Conservation (phyloP, 1,139 yeast species). For the Hansenula anomala region DNA sequence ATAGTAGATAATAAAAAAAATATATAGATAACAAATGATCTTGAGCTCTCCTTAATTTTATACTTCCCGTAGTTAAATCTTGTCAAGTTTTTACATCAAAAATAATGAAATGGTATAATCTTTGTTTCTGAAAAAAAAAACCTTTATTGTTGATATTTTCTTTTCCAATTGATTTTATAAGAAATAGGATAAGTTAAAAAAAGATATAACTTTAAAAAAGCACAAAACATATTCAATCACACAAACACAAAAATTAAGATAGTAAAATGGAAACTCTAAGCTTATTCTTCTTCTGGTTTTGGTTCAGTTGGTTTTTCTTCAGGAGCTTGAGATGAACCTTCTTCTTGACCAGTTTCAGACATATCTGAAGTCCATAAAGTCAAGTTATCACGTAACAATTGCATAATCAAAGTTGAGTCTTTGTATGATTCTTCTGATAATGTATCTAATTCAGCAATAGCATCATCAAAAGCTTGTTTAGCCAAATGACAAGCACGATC, state of each 20-base stretch:
- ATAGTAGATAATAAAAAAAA: slow-evolving; percentile 1
- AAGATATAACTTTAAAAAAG: no score
- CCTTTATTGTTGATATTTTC: no score
- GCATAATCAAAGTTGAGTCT: slow-evolving; percentile 98
- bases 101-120: slow-evolving; percentile 8
- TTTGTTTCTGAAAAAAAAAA: no score
- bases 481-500: slow-evolving; percentile 98
- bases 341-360: slow-evolving; percentile 77
- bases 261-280: slow-evolving; percentile 1
- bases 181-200: no score
- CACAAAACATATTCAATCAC: slow-evolving; percentile 9
- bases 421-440: slow-evolving; percentile 96
- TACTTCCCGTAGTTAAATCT: no score
- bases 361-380: slow-evolving; percentile 97
- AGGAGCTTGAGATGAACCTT: slow-evolving; percentile 49
- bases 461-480: slow-evolving; percentile 98
- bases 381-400: slow-evolving; percentile 95
- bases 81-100: not conserved
- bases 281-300: slow-evolving; percentile 31
- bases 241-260: slow-evolving; percentile 15
- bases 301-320: slow-evolving; percentile 47
- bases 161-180: no score
- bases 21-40: slow-evolving; percentile 1
- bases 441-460: slow-evolving; percentile 97
- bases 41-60: not conserved